Base-by-base conservation (phyloP, 768 basidiomycete genomes). In the Lactarius pseudohatsudake region DNA sequence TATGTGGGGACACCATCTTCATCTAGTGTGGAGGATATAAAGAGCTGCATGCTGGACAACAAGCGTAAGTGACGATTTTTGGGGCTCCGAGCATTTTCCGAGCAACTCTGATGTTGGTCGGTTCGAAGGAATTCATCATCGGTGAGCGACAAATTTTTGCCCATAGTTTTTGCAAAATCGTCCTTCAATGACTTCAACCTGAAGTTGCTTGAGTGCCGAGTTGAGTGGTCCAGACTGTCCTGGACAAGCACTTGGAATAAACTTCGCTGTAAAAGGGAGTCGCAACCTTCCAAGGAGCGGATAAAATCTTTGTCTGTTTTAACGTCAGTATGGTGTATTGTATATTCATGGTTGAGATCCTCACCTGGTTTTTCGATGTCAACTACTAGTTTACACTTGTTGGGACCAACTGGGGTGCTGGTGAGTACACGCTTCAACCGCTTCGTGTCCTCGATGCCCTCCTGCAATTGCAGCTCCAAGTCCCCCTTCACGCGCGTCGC, bases 171-270 rank as follows among this genome's bases (percentile, higher is more conserved):
- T 32, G 4, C 13, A 4, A 53, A 61, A 11, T 36, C 16, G 2
- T 40, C 36, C 36, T 61, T 61, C n/a, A 61, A 26, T 11, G 50
- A 38, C 34, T 28, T 50, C 6, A 61, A 36, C 47, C 34, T 53
- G 36, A 38, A 28, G 26, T 61, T 61, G 61, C 50, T 53, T 47
- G 43, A 50, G 5, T 15, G 10, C 36, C 36, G 36, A 36, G 32
- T 61, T 10, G 45, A 22, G 47, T 61, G 32, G 45, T 53, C 30
- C 47, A 53, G 47, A 40, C 32, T 61, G 61, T 61, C 34, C 7
- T 36, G n/a, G 50, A 40, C 50, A 40, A 61, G 47, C 32, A 61
- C 34, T 54, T 53, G 34, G 34, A 61, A 50, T 22, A 61, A 26
- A 18, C 61, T 61, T 61, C 36, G 13, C 36, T 38, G 47, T 18